Base-by-base conservation (phyloP, 139 green algal species). In the Picochlorum sp. region DNA sequence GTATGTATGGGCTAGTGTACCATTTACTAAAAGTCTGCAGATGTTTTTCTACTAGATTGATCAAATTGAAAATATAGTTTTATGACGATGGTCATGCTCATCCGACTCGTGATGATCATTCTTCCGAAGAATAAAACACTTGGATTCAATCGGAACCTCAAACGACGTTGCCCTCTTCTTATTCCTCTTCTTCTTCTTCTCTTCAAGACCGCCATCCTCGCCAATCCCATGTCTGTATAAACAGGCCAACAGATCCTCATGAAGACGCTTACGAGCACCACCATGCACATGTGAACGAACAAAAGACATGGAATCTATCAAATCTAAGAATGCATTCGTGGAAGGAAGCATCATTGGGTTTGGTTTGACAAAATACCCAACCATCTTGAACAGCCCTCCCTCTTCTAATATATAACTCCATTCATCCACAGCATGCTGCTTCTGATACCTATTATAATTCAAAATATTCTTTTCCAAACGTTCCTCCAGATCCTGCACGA, bases 251-350 rank as follows among this genome's bases (percentile, higher is more conserved):
- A 70, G 49, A 26, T 75, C 68, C 45, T 45, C 52, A 60, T 75
- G 66, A 61, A 75, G 69, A 10, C 60, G 30, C 49, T 70, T 70
- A 51, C 60, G 60, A 28, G 60, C 49, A 47, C 28, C 47, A 55
- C 68, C 68, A 9, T 56, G 45, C 31, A 70, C 31, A 34, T 30
- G 23, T 0, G 60, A 23, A 16, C 68, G 47, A 60, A 75, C 68
- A 23, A 70, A 70, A 4, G 61, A 65, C 60, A 70, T 70, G 38
- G 49, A 70, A 65, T 75, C 68, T 28, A 75, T 59, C 6, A 70
- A 38, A 58, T 75, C 68, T 24, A 75, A 49, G 16, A 75, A 65
- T 3, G 61, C 37, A 9, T 45, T 31, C 6, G 68, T 49, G 26
- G 28, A 62, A 0, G 18, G 61, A 59, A 74, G 69, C 23, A 4